These are phyloP conservation scores for Aspergillus terreus DNA, from an alignment of 2,329 filamentous ascomycete genomes.

Conservation along the genomic window DNA sequence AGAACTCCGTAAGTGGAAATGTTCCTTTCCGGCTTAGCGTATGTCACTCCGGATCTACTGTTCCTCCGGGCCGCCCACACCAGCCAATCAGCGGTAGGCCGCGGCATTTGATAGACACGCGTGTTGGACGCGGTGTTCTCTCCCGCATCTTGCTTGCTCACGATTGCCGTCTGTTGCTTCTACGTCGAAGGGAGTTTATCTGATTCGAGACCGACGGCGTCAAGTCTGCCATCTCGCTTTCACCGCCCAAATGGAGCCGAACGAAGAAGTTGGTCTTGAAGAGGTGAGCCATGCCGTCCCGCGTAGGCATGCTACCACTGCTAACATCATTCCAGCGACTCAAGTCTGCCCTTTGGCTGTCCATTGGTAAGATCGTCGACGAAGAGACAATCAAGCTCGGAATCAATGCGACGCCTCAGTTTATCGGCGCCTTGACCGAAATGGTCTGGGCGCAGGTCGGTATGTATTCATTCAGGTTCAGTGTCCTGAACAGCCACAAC, in stretches of 20 bases:
- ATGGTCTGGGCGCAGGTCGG: conserved; percentile 85
- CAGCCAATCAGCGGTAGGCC: conserved; percentile 10
- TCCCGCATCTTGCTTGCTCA: background rate
- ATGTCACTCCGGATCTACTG: conserved; percentile 1
- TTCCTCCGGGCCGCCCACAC: conserved; percentile 2
- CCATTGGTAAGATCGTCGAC: conserved; percentile 83
- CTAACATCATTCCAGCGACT: conserved; percentile 56
- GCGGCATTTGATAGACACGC: background rate
- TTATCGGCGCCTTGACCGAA: conserved; percentile 80
- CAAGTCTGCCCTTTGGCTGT: conserved; percentile 81
- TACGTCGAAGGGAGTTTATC: background rate
- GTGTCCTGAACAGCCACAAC: background rate
- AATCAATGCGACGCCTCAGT: conserved; percentile 86
- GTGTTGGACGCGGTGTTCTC: conserved; percentile 1
- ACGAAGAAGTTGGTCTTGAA: conserved; percentile 29
- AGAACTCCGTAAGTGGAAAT: conserved; percentile 13
- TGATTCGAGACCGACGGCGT: background rate
- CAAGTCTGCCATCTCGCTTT: background rate
- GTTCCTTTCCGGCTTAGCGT: conserved; percentile 13
- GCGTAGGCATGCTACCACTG: background rate
- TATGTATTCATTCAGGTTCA: conserved; percentile 37
- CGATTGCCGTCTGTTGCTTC: too few species aligned
- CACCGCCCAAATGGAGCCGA: conserved; percentile 19
- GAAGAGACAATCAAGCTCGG: conserved; percentile 70
- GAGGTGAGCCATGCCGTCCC: conserved; percentile 23